These are phyloP conservation scores for Cystobasidium ongulense DNA, from an alignment of 768 basidiomycete species.

Conservation along the genomic window DNA sequence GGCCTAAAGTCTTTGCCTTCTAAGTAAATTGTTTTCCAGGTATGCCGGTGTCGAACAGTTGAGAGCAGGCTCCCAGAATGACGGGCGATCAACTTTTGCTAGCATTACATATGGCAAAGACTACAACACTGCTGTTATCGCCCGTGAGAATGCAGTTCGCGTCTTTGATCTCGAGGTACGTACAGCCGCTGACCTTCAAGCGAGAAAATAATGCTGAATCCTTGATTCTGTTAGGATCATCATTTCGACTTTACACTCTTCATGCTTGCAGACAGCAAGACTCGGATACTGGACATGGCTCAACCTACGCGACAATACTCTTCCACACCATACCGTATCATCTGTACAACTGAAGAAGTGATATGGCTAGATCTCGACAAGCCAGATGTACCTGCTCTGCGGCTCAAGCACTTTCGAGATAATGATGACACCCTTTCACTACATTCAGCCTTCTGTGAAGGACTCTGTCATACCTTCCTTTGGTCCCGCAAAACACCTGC, in stretches of 20 bases:
- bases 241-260: background rate
- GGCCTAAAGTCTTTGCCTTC: background rate
- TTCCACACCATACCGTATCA: background rate
- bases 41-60: conserved; percentile 6
- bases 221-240: conserved; percentile 1
- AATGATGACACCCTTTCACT: background rate
- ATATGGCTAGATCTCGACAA: conserved; percentile 13
- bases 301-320: background rate
- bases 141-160: background rate
- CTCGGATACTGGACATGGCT: background rate
- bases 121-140: background rate
- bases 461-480: background rate
- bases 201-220: too few species aligned
- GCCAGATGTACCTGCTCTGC: background rate
- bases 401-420: conserved; percentile 10
- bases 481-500: background rate
- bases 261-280: background rate
- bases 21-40: background rate
- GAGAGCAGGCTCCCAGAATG: background rate
- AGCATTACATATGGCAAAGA: background rate
- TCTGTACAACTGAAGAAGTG: background rate
- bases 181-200: too few species aligned
- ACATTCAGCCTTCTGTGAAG: background rate
- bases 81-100: background rate
- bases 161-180: conserved; percentile 13